phyloP scores from a whole-genome alignment of 2,329 filamentous ascomycete species.

The Paraphoma chrysanthemicola region DNA sequence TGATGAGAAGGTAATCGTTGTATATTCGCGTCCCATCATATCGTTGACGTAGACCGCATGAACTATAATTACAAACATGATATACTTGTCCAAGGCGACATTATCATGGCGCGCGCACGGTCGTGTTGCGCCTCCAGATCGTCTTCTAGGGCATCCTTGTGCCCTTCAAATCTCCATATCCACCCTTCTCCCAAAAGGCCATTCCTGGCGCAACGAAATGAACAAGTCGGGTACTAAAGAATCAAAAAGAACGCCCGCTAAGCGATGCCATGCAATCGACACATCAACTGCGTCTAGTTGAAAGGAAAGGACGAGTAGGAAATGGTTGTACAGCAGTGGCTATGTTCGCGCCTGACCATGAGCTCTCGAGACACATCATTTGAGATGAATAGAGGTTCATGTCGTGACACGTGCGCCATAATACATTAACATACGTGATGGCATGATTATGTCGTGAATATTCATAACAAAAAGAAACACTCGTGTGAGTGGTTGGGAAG shows the following conservation, averaged over 20 bases:
- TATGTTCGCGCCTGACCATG: constrained; percentile 21
- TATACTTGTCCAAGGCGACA: constrained; percentile 23
- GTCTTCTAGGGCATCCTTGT: background rate
- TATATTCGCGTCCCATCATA: constrained; percentile 18
- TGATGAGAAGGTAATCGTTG: constrained; percentile 25
- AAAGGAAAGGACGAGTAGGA: constrained; percentile 4
- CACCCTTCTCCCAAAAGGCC: background rate
- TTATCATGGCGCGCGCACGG: constrained; percentile 15
- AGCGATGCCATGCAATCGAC: constrained; percentile 32
- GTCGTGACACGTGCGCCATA: constrained; percentile 23
- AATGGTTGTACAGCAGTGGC: constrained; percentile 31
- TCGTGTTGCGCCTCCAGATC: constrained; percentile 10
- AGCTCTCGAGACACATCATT: constrained; percentile 22
- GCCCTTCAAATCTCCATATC: constrained; percentile 7
- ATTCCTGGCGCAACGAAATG: constrained; percentile 4
- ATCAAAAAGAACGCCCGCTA: constrained; percentile 42
- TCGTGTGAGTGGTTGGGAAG: constrained; percentile 4
- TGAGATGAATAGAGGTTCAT: constrained; percentile 20
- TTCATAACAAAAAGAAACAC: constrained; percentile 27
- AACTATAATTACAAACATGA: constrained; percentile 32
- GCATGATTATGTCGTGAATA: constrained; percentile 30
- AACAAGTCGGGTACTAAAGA: constrained; percentile 19
- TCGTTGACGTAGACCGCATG: constrained; percentile 9
- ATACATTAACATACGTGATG: constrained; percentile 41
- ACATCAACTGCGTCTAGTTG: constrained; percentile 11